phyloP scores from a whole-genome alignment of 202 grass and related monocot species.

The Elaeis oleifera region DNA sequence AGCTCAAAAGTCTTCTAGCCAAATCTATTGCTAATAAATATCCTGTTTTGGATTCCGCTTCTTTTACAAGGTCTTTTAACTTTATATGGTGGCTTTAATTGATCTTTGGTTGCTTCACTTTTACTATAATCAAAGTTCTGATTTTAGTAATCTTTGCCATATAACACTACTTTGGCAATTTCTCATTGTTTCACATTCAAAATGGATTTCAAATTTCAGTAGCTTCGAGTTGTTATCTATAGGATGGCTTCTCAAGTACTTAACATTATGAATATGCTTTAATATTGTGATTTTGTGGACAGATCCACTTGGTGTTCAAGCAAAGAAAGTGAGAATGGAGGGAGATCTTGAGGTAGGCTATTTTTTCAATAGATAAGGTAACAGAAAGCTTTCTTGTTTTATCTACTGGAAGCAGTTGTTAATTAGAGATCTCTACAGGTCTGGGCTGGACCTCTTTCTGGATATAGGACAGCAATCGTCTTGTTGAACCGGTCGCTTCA shows the following conservation, averaged over 20 bases:
- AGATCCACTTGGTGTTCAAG: constrained; percentile 76
- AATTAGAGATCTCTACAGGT: constrained; percentile 28
- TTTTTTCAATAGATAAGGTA: not conserved
- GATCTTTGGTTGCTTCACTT: too few species aligned
- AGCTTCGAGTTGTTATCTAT: too few species aligned
- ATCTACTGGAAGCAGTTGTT: not conserved
- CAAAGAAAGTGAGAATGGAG: constrained; percentile 76
- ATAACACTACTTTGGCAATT: too few species aligned
- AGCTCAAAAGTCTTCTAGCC: too few species aligned
- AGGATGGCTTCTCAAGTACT: too few species aligned
- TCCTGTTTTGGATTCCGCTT: not conserved
- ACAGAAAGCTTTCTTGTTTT: too few species aligned
- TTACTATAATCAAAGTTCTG: too few species aligned
- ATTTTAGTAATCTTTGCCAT: too few species aligned
- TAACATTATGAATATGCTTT: too few species aligned
- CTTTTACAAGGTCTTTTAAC: not conserved
- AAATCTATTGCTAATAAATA: not conserved
- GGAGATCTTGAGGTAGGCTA: constrained; percentile 59
- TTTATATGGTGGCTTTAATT: too few species aligned
- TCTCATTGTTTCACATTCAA: too few species aligned
- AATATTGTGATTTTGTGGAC: not conserved
- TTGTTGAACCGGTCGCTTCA: constrained; percentile 34
- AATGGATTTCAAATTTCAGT: too few species aligned
- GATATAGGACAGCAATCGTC: constrained; percentile 41
- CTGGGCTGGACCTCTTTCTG: constrained; percentile 40